Evolutionary conservation across 139 green algal genomes (phyloP).

Genomic region (Chlorella sp.): DNA sequence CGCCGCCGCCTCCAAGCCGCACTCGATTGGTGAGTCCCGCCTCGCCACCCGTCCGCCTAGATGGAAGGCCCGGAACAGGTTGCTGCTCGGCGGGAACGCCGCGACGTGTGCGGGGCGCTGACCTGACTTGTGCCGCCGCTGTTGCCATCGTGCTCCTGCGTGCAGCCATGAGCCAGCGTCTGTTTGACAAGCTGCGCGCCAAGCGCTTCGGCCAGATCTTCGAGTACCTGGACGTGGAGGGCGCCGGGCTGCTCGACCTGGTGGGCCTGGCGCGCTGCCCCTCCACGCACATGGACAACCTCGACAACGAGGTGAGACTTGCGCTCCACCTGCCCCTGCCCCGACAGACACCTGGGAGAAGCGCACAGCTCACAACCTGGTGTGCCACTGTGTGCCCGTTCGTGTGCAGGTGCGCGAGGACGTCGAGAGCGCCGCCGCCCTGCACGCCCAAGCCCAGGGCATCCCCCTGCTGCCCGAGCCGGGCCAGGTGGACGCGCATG

Average conservation of each 20-base stretch:
- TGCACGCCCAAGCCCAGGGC: too few relatives aligned
- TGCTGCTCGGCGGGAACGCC: too few relatives aligned
- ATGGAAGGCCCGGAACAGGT: too few relatives aligned
- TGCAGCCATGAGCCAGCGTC: conserved; percentile 26
- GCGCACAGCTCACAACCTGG: not conserved
- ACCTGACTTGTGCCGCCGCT: too few relatives aligned
- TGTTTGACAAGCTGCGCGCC: conserved; percentile 57
- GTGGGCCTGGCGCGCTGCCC: conserved; percentile 30
- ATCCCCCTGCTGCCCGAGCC: conserved; percentile 4
- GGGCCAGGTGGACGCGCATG: not conserved
- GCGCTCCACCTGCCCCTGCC: not conserved
- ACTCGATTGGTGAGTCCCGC: too few relatives aligned
- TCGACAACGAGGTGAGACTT: conserved; percentile 44
- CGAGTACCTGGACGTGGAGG: conserved; percentile 54
- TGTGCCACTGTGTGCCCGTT: not conserved
- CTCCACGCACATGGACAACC: conserved; percentile 32
- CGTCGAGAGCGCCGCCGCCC: conserved; percentile 37
- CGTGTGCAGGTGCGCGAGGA: conserved; percentile 44
- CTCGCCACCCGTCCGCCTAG: too few relatives aligned
- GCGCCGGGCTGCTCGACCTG: conserved; percentile 31
- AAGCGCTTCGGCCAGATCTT: conserved; percentile 77
- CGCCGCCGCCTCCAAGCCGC: not conserved
- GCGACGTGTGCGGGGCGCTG: too few relatives aligned
- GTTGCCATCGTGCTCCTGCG: not conserved
- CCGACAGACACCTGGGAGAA: not conserved